A percentile compares a stretch with the other conserved stretches of the same genome.
Evolutionary conservation across 768 basidiomycete species (phyloP).

Genomic region (Suillus discolor): DNA sequence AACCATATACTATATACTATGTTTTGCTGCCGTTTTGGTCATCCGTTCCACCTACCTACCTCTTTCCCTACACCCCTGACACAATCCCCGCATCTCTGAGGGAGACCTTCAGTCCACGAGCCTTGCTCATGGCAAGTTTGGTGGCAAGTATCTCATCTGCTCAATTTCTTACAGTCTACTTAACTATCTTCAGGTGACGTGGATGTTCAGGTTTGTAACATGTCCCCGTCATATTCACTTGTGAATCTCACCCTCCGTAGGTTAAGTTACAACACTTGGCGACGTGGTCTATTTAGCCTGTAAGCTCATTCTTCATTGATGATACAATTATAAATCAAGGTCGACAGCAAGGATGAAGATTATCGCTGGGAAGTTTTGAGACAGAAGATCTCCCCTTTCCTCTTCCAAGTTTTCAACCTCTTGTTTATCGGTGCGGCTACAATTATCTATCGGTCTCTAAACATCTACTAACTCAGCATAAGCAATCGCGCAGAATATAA

Average conservation of each 20-base stretch:
- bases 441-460: not conserved
- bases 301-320: constrained; percentile 34
- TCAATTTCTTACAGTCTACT: not conserved
- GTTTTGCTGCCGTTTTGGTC: constrained; percentile 72
- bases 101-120: constrained; percentile 66
- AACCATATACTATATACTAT: constrained; percentile 78
- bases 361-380: constrained; percentile 90
- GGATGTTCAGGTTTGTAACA: constrained; percentile 59
- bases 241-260: constrained; percentile 31
- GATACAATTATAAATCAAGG: not conserved
- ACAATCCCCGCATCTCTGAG: constrained; percentile 34
- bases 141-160: constrained; percentile 44
- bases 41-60: constrained; percentile 31
- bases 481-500: constrained; percentile 78
- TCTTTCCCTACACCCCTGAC: constrained; percentile 61
- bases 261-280: constrained; percentile 79
- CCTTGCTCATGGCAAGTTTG: constrained; percentile 73
- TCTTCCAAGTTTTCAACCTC: constrained; percentile 62
- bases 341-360: constrained; percentile 75
- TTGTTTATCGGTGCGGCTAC: constrained; percentile 64
- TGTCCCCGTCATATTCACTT: not conserved
- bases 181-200: constrained; percentile 38
- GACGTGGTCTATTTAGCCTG: constrained; percentile 80
- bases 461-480: constrained; percentile 10
- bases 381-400: constrained; percentile 49